Conservation (phyloP, 768 basidiomycete species). For the Russula lepida region DNA sequence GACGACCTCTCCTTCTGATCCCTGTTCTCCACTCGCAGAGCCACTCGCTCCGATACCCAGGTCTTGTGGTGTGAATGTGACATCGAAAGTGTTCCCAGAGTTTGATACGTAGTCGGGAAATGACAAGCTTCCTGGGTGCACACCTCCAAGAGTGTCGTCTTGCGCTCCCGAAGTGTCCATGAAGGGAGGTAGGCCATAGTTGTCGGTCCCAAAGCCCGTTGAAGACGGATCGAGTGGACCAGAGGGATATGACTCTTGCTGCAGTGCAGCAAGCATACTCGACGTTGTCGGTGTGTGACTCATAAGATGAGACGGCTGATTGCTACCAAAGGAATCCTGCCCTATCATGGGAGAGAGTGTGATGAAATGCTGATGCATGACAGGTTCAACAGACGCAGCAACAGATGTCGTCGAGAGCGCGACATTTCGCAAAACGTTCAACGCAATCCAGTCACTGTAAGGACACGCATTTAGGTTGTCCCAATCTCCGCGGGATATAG, state of each 20-base stretch:
- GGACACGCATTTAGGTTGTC: constrained; percentile 21
- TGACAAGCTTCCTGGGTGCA: constrained; percentile 55
- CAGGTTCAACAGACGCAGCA: constrained; percentile 84
- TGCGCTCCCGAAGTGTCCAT: constrained; percentile 63
- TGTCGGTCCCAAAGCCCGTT: constrained; percentile 56
- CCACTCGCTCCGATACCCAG: constrained; percentile 46
- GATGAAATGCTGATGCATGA: constrained; percentile 87
- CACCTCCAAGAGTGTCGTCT: constrained; percentile 53
- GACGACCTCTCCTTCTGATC: constrained; percentile 53
- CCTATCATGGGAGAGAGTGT: constrained; percentile 84
- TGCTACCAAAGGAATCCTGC: constrained; percentile 61
- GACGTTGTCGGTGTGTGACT: constrained; percentile 79
- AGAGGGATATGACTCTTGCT: constrained; percentile 61
- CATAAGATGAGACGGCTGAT: constrained; percentile 50
- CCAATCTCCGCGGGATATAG: constrained; percentile 9
- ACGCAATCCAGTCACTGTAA: constrained; percentile 83
- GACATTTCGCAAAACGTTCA: constrained; percentile 79
- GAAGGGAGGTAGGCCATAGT: constrained; percentile 63
- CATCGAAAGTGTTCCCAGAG: constrained; percentile 59
- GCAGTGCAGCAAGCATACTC: constrained; percentile 84
- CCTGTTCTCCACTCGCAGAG: constrained; percentile 43
- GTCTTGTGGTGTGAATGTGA: constrained; percentile 60
- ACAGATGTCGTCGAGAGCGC: constrained; percentile 87
- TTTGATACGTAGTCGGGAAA: constrained; percentile 56
- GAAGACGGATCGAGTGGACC: constrained; percentile 58